Evolutionary conservation across 75 land plant genomes (phyloP).

Genomic region (Picea sitchensis): DNA sequence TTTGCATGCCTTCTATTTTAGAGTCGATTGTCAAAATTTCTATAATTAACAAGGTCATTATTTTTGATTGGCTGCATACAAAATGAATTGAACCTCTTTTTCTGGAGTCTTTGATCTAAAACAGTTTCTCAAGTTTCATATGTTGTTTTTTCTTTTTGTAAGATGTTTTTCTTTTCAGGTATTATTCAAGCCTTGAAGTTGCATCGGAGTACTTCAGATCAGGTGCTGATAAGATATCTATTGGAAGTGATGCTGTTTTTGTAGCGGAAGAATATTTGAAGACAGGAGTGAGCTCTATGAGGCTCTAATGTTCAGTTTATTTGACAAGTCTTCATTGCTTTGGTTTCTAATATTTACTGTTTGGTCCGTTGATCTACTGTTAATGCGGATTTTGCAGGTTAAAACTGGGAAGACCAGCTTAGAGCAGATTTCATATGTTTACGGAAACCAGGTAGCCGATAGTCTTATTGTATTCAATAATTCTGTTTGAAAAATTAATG

Average conservation of each 20-base stretch:
- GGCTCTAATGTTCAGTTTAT: background rate
- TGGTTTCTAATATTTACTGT: background rate
- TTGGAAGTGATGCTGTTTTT: slow-evolving; percentile 99
- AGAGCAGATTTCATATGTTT: slow-evolving; percentile 93
- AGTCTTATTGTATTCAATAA: background rate
- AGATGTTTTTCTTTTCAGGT: slow-evolving; percentile 32
- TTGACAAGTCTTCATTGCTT: background rate
- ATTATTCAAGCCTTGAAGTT: slow-evolving; percentile 97
- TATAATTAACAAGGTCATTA: background rate
- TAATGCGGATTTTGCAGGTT: slow-evolving; percentile 31
- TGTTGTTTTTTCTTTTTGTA: background rate
- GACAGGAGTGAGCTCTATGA: slow-evolving; percentile 57
- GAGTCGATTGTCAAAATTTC: background rate
- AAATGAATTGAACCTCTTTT: background rate
- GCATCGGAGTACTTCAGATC: slow-evolving; percentile 99
- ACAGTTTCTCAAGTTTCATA: background rate
- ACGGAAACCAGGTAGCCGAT: slow-evolving; percentile 88
- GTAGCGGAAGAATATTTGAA: slow-evolving; percentile 85
- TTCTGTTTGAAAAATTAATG: background rate
- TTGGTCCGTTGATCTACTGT: slow-evolving; percentile 3
- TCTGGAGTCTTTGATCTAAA: background rate
- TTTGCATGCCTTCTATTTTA: background rate
- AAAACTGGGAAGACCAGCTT: slow-evolving; percentile 94
- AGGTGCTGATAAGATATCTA: slow-evolving; percentile 97
- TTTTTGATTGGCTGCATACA: background rate